Evolutionary conservation across 257 asterid species (phyloP).

Genomic region (Solanum piurae): DNA sequence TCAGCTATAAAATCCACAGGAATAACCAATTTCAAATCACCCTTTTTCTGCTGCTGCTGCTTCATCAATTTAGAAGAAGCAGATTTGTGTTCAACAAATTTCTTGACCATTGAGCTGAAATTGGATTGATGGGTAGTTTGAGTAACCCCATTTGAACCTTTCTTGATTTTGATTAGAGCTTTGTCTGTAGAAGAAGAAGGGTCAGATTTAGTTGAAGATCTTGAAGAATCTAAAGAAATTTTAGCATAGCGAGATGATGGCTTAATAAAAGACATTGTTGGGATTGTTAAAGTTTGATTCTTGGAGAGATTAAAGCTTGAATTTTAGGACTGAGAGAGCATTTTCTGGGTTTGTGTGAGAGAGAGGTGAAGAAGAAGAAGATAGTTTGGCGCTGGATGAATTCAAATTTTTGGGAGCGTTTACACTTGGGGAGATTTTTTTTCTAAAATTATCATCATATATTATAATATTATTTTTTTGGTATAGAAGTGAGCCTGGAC

Average conservation of each 20-base stretch:
- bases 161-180: neutral
- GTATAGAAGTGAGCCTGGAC: neutral
- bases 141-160: neutral
- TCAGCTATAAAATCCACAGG: slow-evolving; percentile 60
- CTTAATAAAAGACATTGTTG: slow-evolving; percentile 57
- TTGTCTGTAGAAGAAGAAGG: slow-evolving; percentile 67
- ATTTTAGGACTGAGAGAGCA: neutral
- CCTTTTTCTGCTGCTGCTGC: slow-evolving; percentile 20
- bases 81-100: slow-evolving; percentile 53
- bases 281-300: neutral
- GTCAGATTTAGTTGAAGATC: slow-evolving; percentile 60
- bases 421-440: neutral
- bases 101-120: slow-evolving; percentile 66
- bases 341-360: neutral
- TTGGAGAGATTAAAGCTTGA: neutral
- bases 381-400: neutral
- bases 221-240: slow-evolving; percentile 20
- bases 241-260: slow-evolving; percentile 61
- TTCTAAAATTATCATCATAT: neutral
- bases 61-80: neutral
- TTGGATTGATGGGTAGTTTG: slow-evolving; percentile 9
- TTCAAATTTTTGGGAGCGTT: neutral
- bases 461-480: neutral
- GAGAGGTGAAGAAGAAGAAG: neutral
- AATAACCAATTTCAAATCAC: slow-evolving; percentile 17